phyloP scores from a whole-genome alignment of 2,329 filamentous ascomycete genomes.

The Cercospora citrullina region DNA sequence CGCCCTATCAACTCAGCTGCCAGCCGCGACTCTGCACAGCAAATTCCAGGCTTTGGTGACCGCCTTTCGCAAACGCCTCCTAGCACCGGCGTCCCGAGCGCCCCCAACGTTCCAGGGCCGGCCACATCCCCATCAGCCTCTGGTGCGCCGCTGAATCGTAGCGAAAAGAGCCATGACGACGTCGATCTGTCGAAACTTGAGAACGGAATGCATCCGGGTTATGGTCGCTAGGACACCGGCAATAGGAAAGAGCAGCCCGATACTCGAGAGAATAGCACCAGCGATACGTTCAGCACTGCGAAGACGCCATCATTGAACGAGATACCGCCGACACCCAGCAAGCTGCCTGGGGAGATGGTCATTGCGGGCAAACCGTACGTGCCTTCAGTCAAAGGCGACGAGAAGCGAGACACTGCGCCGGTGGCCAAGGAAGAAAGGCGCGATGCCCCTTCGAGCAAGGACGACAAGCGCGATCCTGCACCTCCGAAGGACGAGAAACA shows the following conservation, averaged over 20 bases:
- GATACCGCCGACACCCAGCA: constrained; percentile 3
- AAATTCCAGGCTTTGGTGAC: constrained; percentile 11
- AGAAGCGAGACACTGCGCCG: neutral
- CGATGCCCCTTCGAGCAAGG: neutral
- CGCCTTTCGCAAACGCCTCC: constrained; percentile 4
- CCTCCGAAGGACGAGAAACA: neutral
- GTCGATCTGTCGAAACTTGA: constrained; percentile 4
- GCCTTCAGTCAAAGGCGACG: constrained; percentile 1
- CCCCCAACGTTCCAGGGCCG: neutral
- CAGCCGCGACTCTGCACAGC: constrained; percentile 1
- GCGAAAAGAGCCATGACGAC: constrained; percentile 5
- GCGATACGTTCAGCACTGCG: constrained; percentile 8
- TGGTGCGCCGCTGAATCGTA: neutral
- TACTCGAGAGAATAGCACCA: neutral
- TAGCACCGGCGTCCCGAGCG: neutral
- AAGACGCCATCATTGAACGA: neutral
- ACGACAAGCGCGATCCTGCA: neutral
- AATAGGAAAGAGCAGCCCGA: constrained; percentile 12
- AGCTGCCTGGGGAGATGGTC: neutral
- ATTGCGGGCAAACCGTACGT: constrained; percentile 10
- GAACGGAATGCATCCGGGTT: constrained; percentile 16
- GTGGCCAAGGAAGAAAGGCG: neutral
- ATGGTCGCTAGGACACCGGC: constrained; percentile 17
- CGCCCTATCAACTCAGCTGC: neutral
- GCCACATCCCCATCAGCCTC: neutral